phyloP scores from a whole-genome alignment of 768 basidiomycete species.

The Amanita pseudoporphyria region DNA sequence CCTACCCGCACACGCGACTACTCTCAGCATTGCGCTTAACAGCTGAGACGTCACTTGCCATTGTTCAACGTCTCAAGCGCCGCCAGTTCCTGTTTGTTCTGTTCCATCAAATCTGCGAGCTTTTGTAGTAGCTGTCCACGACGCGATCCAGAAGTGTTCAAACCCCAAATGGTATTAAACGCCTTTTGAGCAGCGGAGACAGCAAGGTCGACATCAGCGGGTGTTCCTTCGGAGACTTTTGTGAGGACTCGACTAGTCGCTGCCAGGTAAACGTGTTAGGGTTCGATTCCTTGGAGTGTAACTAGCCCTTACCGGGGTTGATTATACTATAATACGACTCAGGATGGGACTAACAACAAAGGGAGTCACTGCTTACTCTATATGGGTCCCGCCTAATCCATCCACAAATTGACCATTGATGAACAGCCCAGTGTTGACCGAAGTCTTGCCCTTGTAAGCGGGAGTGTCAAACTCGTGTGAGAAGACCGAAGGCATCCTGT shows the following conservation, averaged over 20 bases:
- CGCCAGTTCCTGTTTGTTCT: slow-evolving; percentile 51
- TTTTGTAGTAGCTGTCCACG: slow-evolving; percentile 51
- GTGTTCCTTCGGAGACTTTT: slow-evolving; percentile 45
- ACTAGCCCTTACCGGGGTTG: slow-evolving; percentile 37
- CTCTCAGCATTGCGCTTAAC: slow-evolving; percentile 42
- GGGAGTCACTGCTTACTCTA: not conserved
- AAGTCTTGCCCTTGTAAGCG: slow-evolving; percentile 12
- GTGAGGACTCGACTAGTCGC: slow-evolving; percentile 58
- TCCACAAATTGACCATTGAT: not conserved
- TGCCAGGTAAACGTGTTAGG: slow-evolving; percentile 18
- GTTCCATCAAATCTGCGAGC: slow-evolving; percentile 56
- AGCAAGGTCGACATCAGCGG: slow-evolving; percentile 67
- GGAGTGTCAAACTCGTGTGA: slow-evolving; percentile 15
- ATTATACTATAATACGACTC: slow-evolving; percentile 31
- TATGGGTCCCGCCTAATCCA: not conserved
- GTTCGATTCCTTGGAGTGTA: no score
- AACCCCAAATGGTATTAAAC: slow-evolving; percentile 60
- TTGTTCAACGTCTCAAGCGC: slow-evolving; percentile 70
- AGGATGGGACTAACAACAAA: not conserved
- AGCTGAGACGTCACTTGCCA: slow-evolving; percentile 46
- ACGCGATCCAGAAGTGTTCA: slow-evolving; percentile 41
- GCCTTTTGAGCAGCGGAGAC: slow-evolving; percentile 55
- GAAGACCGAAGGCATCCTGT: slow-evolving; percentile 15
- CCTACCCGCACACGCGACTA: no score
- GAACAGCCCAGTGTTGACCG: slow-evolving; percentile 14